Evolutionary conservation across 106 monocot species (phyloP), one percentile per base, ranked within the genome.

Genomic region (Iris macrosiphon): DNA sequence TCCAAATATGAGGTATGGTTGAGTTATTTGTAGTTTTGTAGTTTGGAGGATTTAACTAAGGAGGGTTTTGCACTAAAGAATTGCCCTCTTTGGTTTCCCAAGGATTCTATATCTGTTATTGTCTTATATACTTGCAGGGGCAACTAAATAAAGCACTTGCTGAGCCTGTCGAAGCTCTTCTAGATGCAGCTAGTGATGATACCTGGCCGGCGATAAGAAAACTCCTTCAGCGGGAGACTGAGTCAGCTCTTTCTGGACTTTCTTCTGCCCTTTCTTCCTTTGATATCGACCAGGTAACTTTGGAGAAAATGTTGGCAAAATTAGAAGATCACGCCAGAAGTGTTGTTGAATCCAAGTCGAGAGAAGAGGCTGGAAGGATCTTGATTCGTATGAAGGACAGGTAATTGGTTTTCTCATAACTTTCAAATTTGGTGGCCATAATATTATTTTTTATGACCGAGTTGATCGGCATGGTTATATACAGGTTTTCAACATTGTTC

Each of bases 341-440:
- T 58, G 57, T 96, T 79, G 95, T 96, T 65, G 82, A 89, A 56
- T 72, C 71, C n/a, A 96, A 86, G 47, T 75, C 85, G 47, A 89
- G 57, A 57, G 89, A 89, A 82, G 85, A 96, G 57, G 76, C 95
- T 60, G 74, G 64, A 46, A 79, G 85, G 62, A 65, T 96, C 34
- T 75, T 96, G 79, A 85, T 82, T 25, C 76, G 72, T 13, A 96
- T 96, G 95, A 96, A 89, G 64, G 95, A 96, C 62, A 89, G 89
- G 95, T 96, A 65, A 2, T 8, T 39, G 9, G 1, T 25, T 15
- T 10, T 30, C 42, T 38, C 21, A n/a, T 41, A 40, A 52, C 13
- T 19, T 44, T 39, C 12, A n/a, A n/a, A n/a, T n/a, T n/a, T 9
- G 0, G 0, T 15, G 37, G n/a, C 1, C 37, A 10, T 29, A 25